Evolutionary conservation across 176 grass and related monocot species (phyloP).

Genomic region (Raddia guianensis): DNA sequence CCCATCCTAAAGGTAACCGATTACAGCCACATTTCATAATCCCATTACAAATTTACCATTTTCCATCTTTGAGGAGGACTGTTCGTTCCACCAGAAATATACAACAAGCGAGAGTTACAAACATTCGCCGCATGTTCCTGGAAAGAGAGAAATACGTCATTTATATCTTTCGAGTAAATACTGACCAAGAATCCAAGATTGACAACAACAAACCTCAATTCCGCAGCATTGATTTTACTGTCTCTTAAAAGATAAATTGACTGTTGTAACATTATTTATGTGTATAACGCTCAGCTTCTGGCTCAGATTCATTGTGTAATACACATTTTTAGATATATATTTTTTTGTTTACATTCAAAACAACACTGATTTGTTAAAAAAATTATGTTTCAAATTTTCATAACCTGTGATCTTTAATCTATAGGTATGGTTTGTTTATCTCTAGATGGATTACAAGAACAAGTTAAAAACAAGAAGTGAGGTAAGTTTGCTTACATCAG

Average conservation of each 20-base stretch:
- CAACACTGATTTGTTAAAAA: neutral
- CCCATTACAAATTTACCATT: slow-evolving; percentile 39
- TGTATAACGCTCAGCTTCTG: neutral
- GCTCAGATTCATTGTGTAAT: neutral
- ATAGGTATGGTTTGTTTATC: neutral
- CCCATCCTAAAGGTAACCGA: slow-evolving; percentile 3
- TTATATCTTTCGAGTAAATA: slow-evolving; percentile 4
- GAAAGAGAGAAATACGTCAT: slow-evolving; percentile 18
- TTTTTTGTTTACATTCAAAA: neutral
- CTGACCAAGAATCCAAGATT: neutral
- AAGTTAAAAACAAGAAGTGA: slow-evolving; percentile 26
- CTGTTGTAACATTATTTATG: neutral
- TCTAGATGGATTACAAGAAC: neutral
- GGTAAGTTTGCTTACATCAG: slow-evolving; percentile 40
- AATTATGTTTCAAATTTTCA: too few species aligned
- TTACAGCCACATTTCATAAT: slow-evolving; percentile 19
- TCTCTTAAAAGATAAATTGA: neutral
- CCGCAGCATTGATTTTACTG: neutral
- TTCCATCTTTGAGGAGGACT: neutral
- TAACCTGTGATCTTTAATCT: neutral
- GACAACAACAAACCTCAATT: neutral
- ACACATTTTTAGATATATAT: neutral
- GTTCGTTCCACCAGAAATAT: slow-evolving; percentile 32
- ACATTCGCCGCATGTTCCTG: slow-evolving; percentile 37
- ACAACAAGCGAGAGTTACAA: slow-evolving; percentile 25